phyloP scores from a whole-genome alignment of 2,329 filamentous ascomycete species.

The Xylaria polymorpha region DNA sequence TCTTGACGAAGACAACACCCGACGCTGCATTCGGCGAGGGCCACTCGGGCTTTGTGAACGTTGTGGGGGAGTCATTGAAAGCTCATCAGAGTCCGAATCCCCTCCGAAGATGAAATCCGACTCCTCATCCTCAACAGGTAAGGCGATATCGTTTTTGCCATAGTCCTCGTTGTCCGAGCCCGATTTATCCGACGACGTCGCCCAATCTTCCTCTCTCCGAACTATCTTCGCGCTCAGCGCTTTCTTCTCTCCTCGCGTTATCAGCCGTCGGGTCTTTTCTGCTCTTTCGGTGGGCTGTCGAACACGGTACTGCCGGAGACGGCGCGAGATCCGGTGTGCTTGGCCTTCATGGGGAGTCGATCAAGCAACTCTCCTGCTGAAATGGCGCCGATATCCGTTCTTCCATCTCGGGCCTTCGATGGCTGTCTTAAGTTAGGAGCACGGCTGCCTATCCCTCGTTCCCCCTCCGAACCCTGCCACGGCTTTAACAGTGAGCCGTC shows the following conservation, averaged over 20 bases:
- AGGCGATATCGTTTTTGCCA: slow-evolving; percentile 19
- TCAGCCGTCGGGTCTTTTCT: slow-evolving; percentile 32
- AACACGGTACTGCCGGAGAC: slow-evolving; percentile 23
- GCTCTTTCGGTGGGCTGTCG: slow-evolving; percentile 31
- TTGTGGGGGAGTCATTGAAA: slow-evolving; percentile 36
- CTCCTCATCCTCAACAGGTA: slow-evolving; percentile 39
- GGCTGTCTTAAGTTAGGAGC: slow-evolving; percentile 26
- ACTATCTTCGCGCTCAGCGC: slow-evolving; percentile 2
- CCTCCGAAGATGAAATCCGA: slow-evolving; percentile 44
- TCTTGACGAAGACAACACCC: slow-evolving; percentile 40
- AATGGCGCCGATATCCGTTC: slow-evolving; percentile 21
- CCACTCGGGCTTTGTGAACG: slow-evolving; percentile 40
- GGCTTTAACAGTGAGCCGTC: slow-evolving; percentile 47
- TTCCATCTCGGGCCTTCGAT: slow-evolving; percentile 27
- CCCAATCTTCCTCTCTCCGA: slow-evolving; percentile 19
- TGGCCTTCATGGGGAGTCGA: slow-evolving; percentile 33
- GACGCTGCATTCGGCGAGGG: slow-evolving; percentile 39
- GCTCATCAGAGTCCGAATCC: slow-evolving; percentile 42
- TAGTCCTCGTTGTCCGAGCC: slow-evolving; percentile 35
- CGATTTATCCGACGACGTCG: slow-evolving; percentile 26
- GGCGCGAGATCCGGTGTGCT: slow-evolving; percentile 25
- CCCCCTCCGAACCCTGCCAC: slow-evolving; percentile 37
- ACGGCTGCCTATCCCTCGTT: slow-evolving; percentile 18
- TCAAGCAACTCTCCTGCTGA: slow-evolving; percentile 35
- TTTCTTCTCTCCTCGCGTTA: slow-evolving; percentile 26